Base-by-base conservation (phyloP, 2,329 filamentous ascomycete species). In the Pseudocercospora pini-densiflorae region DNA sequence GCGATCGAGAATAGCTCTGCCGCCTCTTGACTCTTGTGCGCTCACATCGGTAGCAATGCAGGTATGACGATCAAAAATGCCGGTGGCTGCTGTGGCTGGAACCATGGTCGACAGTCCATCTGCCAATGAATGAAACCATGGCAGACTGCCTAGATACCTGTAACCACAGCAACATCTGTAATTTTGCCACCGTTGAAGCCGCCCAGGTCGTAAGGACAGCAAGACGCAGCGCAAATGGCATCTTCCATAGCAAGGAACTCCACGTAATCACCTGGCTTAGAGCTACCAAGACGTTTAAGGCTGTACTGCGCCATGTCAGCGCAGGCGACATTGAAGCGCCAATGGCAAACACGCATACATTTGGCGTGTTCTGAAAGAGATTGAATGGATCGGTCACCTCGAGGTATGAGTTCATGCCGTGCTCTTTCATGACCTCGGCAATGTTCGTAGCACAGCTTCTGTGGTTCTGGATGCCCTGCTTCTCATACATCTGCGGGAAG, bases 321-420 rank as follows among this genome's bases (percentile, higher is more conserved):
- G 27, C 8, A 5, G 24, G 14, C 8, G 19, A 21, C 23, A 16
- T 49, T 10, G 7, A 23, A 8, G n/a, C 19, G n/a, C n/a, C 7
- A 9, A 12, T 4, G 43, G 43, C 49, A 14, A 23, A 5, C 1
- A 14, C n/a, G 19, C 49, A 9, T 53, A 54, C 51, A 12, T 54
- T 54, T 29, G 51, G 51, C 51, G 79, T 80, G 65, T 80, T 80
- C 67, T 80, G 79, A 63, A 80, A 80, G 62, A 79, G 71, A 71
- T 80, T 80, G 70, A 80, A 80, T 14, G 79, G 79, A 63, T 79
- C 66, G 12, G 77, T 76, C 8, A 77, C 73, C 31, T 80, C 77
- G 27, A 79, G 68, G 51, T 72, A 71, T 58, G 72, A 72, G 33
- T 67, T 64, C 75, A 80, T 78, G 7, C 79, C 79, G 59, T 73